Evolutionary conservation across 495 filamentous ascomycete species (phyloP), one percentile per base, ranked within the genome.

Genomic region (Clohesyomyces aquaticus): DNA sequence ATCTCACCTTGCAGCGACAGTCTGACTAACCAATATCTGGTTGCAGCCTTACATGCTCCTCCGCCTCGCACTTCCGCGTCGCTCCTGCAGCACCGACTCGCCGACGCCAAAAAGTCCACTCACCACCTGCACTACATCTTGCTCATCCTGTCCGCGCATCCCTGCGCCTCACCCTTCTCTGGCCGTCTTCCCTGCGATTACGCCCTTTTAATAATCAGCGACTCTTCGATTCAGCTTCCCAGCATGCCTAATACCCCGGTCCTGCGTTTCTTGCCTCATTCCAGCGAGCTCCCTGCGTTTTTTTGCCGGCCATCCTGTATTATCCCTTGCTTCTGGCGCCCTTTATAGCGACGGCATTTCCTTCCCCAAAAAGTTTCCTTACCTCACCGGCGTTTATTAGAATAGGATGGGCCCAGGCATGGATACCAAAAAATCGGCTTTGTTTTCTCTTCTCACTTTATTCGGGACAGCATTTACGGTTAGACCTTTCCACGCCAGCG

Each of bases 151-250:
- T n/a, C n/a, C n/a, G n/a, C n/a, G n/a, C n/a, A 16, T 50, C 56
- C 35, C 23, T 35, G 32, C 26, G 41, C 52, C 42, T 45, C 48
- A 59, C 11, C 47, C 25, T 64, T 29, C 18, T 27, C 12, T 27
- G 21, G 35, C 21, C 47, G n/a, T 45, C 19, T 38, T 38, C 29
- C 59, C 65, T 41, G 45, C 32, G 61, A 63, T 55, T 66, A 69
- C 62, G 61, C 67, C 63, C 57, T 69, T 69, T 65, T 69, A 69
- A 69, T 69, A 57, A 55, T 52, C 63, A 67, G 63, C 67, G 63
- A 49, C 63, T 67, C 59, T 53, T 63, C 54, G 52, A 32, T 67
- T 65, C 46, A 0, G 6, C 32, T 29, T 43, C 41, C 59, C 55
- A 35, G 60, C 64, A 61, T 58, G 62, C 48, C 57, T 71, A 67